Conservation (phyloP, 148 eudicot species). For the Polygonum maritimum region DNA sequence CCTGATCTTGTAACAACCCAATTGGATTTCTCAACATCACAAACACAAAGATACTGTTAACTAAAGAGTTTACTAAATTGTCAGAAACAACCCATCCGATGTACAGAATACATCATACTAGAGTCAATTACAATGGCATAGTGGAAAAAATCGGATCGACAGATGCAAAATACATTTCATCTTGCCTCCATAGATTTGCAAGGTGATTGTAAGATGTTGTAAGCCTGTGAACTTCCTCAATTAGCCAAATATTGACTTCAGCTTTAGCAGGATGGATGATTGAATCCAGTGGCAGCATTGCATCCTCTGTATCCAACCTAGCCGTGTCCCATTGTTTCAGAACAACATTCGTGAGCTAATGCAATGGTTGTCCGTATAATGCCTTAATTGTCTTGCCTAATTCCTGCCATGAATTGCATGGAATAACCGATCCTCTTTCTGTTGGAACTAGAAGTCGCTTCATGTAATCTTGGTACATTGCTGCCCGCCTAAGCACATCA, state of each 20-base stretch:
- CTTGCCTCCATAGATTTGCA: constrained; percentile 49
- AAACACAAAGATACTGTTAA: neutral
- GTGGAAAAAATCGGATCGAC: constrained; percentile 51
- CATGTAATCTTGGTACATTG: constrained; percentile 79
- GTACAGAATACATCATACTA: neutral
- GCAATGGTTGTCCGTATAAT: constrained; percentile 51
- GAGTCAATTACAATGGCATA: neutral
- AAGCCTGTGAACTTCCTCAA: constrained; percentile 67
- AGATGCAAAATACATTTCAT: constrained; percentile 38
- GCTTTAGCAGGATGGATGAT: constrained; percentile 69
- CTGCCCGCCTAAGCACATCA: constrained; percentile 32
- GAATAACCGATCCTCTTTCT: constrained; percentile 49
- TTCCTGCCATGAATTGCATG: constrained; percentile 61
- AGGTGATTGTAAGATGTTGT: constrained; percentile 47
- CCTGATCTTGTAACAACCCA: no score
- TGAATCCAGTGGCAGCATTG: constrained; percentile 37
- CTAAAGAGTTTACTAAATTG: neutral
- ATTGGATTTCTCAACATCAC: neutral
- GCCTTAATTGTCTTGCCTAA: constrained; percentile 55
- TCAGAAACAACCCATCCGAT: neutral
- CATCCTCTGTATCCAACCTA: constrained; percentile 42
- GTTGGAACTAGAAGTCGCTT: constrained; percentile 50
- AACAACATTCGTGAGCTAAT: constrained; percentile 17
- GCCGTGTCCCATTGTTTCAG: constrained; percentile 58
- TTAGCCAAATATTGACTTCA: constrained; percentile 62